Base-by-base conservation (phyloP, 2,329 filamentous ascomycete species). In the Ceratocystis harringtonii region DNA sequence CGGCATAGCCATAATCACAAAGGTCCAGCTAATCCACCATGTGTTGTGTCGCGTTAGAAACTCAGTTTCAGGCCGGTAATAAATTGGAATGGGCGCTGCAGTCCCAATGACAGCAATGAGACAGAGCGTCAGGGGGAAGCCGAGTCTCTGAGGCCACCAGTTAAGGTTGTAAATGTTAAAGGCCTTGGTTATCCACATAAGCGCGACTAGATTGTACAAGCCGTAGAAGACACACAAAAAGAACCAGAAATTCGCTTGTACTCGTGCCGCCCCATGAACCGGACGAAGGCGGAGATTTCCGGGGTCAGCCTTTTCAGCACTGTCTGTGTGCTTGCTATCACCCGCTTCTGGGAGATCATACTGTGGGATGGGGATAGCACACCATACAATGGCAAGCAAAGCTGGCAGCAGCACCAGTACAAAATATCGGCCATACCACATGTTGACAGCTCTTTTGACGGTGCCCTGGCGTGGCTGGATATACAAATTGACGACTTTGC, bases 131-230 rank as follows among this genome's bases (percentile, higher is more conserved):
- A 83, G 69, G 0, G 84, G 83, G 68, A 87, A 87, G 0, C 85
- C 85, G 5, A 87, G 75, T 5, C 80, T 80, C 65, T 81, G 76
- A 6, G 84, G 84, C 84, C 84, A 88, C 85, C 85, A 88, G 74
- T 88, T 88, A 66, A 88, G 76, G 68, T 81, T 84, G 76, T 88
- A 88, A 25, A 88, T 78, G 70, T 88, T 88, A 73, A 88, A 88
- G 4, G 87, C 80, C 71, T 87, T 87, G 61, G 85, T 88, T 71
- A 88, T 86, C 84, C 84, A 88, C 68, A 86, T 81, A 69, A 88
- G 74, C 1, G 84, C 85, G 3, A 83, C 85, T 28, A 87, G 71
- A 71, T 85, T 87, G 74, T 88, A 88, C 69, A 86, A 81, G 66
- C 84, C 83, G 72, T 88, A 88, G 75, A 87, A 88, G 66, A 86